These are phyloP conservation scores for Fragilariopsis cylindrus DNA, from an alignment of 108 stramenopile genomes.

Conservation along the genomic window DNA sequence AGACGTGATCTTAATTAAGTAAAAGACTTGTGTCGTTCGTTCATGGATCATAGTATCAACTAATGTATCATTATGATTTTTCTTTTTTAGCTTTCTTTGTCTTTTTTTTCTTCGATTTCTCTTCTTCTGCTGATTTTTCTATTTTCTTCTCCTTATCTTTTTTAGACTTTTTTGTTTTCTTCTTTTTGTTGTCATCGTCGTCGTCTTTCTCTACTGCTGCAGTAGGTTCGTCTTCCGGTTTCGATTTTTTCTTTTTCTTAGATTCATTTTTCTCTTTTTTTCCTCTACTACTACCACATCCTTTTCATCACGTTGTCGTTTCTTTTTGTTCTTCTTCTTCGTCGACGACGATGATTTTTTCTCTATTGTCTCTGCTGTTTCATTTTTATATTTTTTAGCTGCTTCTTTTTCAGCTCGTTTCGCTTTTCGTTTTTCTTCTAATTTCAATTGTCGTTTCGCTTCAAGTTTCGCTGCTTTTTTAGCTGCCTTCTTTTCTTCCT, in stretches of 20 bases:
- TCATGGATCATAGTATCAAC: neutral
- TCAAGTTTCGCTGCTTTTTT: conserved; percentile 75
- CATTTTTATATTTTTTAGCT: neutral
- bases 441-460: conserved; percentile 62
- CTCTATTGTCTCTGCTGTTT: neutral
- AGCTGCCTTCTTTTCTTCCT: conserved; percentile 26
- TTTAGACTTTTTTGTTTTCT: neutral
- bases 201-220: neutral
- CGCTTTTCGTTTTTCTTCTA: conserved; percentile 62
- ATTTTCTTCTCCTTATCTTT: neutral
- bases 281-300: conserved; percentile 3
- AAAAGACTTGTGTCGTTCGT: neutral
- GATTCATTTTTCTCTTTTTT: neutral
- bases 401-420: conserved; percentile 38
- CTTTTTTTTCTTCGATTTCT: neutral
- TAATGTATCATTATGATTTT: neutral
- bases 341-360: neutral
- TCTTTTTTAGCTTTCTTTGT: neutral
- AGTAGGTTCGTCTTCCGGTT: neutral
- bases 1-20: neutral
- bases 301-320: conserved; percentile 5
- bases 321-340: conserved; percentile 5
- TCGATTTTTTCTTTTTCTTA: conserved; percentile 21
- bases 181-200: conserved; percentile 1
- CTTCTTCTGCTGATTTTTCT: conserved; percentile 12